Conservation (phyloP, 2,329 filamentous ascomycete species). For the Aureobasidium musti region DNA sequence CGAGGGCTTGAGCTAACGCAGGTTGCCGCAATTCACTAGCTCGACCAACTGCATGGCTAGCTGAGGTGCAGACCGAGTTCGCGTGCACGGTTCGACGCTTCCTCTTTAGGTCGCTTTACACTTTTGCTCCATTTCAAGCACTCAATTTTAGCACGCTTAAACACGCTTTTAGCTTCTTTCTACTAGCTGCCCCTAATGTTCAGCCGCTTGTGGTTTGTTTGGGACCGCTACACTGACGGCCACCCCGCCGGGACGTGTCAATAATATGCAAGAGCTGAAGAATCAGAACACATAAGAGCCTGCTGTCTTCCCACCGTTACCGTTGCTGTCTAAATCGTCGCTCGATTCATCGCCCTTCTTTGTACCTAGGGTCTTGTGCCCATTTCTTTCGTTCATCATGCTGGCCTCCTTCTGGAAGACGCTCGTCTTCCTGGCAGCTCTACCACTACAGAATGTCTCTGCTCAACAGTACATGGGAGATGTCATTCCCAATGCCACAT, state of each 20-base stretch:
- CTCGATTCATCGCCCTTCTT: slow-evolving; percentile 3
- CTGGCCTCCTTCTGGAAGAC: slow-evolving; percentile 21
- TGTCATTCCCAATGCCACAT: slow-evolving; percentile 36
- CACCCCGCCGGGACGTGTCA: neutral
- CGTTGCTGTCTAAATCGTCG: slow-evolving; percentile 18
- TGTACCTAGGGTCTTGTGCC: slow-evolving; percentile 1
- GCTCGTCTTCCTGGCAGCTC: slow-evolving; percentile 11
- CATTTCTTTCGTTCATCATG: slow-evolving; percentile 21
- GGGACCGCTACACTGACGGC: neutral
- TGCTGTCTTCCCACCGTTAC: slow-evolving; percentile 13
- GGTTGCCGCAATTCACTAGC: slow-evolving; percentile 12
- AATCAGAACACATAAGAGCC: slow-evolving; percentile 14
- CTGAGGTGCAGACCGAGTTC: slow-evolving; percentile 20
- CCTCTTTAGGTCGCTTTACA: slow-evolving; percentile 24
- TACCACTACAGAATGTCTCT: slow-evolving; percentile 14
- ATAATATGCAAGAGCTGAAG: slow-evolving; percentile 15
- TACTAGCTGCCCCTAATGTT: slow-evolving; percentile 19
- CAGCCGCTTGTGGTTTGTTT: slow-evolving; percentile 23
- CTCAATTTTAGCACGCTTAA: slow-evolving; percentile 19
- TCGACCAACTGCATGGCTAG: slow-evolving; percentile 1
- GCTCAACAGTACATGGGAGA: slow-evolving; percentile 41
- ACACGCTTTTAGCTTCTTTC: slow-evolving; percentile 20
- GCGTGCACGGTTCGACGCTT: slow-evolving; percentile 5
- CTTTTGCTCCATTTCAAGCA: neutral
- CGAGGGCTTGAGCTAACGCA: slow-evolving; percentile 15